phyloP scores from a whole-genome alignment of 1,139 yeast species.

The Protomyces gravidus region DNA sequence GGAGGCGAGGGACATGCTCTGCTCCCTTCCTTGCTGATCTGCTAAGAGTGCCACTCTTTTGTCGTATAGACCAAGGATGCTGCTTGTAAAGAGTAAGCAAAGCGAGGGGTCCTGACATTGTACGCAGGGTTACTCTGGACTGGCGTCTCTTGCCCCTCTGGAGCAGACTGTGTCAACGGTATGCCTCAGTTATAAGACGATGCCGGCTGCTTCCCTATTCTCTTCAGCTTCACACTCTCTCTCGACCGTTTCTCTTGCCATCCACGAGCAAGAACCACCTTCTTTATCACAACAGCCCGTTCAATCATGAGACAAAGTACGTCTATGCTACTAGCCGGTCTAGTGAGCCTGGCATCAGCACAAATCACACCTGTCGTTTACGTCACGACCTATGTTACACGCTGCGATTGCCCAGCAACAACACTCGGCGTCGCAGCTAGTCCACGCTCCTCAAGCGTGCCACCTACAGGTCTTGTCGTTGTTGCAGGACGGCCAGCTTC shows the following conservation, averaged over 20 bases:
- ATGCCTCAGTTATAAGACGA: too few relatives aligned
- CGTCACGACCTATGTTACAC: slow-evolving; percentile 19
- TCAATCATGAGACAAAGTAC: not conserved
- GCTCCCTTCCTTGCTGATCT: not conserved
- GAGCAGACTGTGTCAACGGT: too few relatives aligned
- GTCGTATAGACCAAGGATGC: too few relatives aligned
- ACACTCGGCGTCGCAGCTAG: not conserved
- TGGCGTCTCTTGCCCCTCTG: too few relatives aligned
- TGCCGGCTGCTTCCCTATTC: not conserved
- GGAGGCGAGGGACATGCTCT: too few relatives aligned
- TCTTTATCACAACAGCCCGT: not conserved
- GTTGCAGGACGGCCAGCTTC: not conserved
- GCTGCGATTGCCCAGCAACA: slow-evolving; percentile 19
- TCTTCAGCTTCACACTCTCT: not conserved
- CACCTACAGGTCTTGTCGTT: not conserved
- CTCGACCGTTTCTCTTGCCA: not conserved
- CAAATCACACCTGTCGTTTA: slow-evolving; percentile 20
- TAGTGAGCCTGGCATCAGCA: slow-evolving; percentile 20
- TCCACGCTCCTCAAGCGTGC: not conserved
- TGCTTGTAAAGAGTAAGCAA: too few relatives aligned
- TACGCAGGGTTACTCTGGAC: too few relatives aligned
- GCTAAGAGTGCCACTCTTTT: too few relatives aligned
- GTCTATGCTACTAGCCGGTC: slow-evolving; percentile 22
- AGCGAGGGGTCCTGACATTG: too few relatives aligned
- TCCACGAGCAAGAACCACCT: not conserved